phyloP scores from a whole-genome alignment of 371 early-diverging fungal species.

The Rhizopus sp. region DNA sequence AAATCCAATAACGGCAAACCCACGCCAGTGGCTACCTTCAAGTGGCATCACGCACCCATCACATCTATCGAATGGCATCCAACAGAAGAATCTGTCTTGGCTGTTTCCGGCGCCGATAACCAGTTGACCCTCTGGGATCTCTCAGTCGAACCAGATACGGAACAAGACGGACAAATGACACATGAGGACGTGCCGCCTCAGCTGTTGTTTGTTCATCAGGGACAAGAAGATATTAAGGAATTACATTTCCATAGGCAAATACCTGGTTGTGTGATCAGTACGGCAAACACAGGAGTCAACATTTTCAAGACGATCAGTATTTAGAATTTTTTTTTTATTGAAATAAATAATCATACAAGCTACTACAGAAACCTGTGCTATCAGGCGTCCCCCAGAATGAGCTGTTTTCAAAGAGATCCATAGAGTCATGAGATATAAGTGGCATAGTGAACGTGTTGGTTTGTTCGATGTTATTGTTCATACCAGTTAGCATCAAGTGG shows the following conservation, averaged over 20 bases:
- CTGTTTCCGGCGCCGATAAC: constrained; percentile 94
- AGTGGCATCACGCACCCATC: constrained; percentile 92
- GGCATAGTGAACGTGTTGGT: too few species aligned
- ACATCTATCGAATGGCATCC: constrained; percentile 98
- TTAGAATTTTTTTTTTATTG: constrained; percentile 16
- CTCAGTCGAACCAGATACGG: constrained; percentile 91
- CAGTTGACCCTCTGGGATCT: constrained; percentile 98
- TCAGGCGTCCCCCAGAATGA: too few species aligned
- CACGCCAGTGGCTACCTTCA: constrained; percentile 90
- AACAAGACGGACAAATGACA: constrained; percentile 74
- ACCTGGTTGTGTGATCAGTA: constrained; percentile 88
- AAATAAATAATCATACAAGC: too few species aligned
- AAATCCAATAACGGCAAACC: constrained; percentile 53
- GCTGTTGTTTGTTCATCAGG: constrained; percentile 94
- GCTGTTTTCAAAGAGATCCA: too few species aligned
- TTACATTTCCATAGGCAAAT: constrained; percentile 95
- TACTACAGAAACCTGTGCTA: too few species aligned
- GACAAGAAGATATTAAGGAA: constrained; percentile 94
- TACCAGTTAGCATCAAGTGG: too few species aligned
- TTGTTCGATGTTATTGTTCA: too few species aligned
- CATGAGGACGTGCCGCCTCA: constrained; percentile 92
- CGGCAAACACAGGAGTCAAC: constrained; percentile 90
- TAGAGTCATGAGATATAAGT: too few species aligned
- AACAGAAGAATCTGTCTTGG: constrained; percentile 88
- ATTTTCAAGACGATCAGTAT: constrained; percentile 91